phyloP scores from a whole-genome alignment of 805 yeast species.

The Henningerozyma blattae region DNA sequence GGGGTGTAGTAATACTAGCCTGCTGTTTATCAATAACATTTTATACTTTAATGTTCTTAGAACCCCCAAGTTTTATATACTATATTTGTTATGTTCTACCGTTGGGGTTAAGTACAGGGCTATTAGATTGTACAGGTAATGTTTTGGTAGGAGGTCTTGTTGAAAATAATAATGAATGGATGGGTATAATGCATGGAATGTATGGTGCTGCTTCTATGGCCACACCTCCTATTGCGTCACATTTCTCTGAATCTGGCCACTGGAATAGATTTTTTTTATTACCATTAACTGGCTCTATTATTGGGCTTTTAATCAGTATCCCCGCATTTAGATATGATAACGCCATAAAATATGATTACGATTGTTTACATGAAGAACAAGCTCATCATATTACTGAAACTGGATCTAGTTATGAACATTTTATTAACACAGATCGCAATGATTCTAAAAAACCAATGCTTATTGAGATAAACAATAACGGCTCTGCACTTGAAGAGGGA shows the following conservation, averaged over 20 bases:
- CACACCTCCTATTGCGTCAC: constrained; percentile 53
- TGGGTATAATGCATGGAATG: constrained; percentile 54
- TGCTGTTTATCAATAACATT: constrained; percentile 10
- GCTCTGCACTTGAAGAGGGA: too few species aligned
- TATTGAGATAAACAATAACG: too few species aligned
- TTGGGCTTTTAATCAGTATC: constrained; percentile 18
- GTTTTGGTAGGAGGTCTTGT: constrained; percentile 21
- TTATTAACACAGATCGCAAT: too few species aligned
- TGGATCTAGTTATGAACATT: too few species aligned
- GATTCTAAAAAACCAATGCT: too few species aligned
- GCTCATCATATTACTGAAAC: too few species aligned
- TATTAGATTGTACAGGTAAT: constrained; percentile 23
- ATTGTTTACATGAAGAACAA: constrained; percentile 4
- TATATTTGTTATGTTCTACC: constrained; percentile 20
- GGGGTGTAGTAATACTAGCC: constrained; percentile 20
- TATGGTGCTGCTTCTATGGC: constrained; percentile 67
- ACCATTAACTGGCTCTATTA: constrained; percentile 29
- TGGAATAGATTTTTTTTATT: constrained; percentile 20
- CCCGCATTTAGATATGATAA: constrained; percentile 38
- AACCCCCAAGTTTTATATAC: constrained; percentile 14
- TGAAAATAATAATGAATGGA: constrained; percentile 40
- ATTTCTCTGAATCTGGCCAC: constrained; percentile 20
- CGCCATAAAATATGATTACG: constrained; percentile 24
- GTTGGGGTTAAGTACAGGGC: constrained; percentile 24
- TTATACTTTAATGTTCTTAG: constrained; percentile 11